Conservation (phyloP, 345 rosid species). For the Moricandia arvensis region DNA sequence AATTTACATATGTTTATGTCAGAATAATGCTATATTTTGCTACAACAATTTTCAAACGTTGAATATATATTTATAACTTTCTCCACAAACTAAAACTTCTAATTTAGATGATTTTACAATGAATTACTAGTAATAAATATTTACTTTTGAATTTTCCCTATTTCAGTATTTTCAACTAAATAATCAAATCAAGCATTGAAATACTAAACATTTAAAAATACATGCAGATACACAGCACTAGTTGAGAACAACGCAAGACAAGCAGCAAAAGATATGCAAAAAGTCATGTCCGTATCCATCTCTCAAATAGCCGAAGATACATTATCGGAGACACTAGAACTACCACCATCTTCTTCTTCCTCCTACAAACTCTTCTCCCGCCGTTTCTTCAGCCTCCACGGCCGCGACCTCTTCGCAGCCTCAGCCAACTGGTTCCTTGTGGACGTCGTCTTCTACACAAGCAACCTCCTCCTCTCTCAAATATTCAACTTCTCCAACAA, state of each 20-base stretch:
- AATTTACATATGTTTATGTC: neutral
- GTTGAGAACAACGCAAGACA: constrained; percentile 63
- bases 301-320: constrained; percentile 49
- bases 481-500: constrained; percentile 36
- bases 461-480: constrained; percentile 63
- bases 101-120: neutral
- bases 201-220: neutral
- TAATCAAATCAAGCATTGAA: neutral
- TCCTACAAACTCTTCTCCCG: constrained; percentile 55
- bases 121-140: neutral
- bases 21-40: neutral
- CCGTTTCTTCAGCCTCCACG: constrained; percentile 59
- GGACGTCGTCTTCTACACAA: constrained; percentile 64
- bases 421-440: constrained; percentile 63
- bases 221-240: constrained; percentile 66
- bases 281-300: constrained; percentile 52
- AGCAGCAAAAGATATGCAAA: constrained; percentile 70
- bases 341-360: constrained; percentile 32
- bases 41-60: neutral
- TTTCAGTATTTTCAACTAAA: neutral
- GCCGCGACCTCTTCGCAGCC: constrained; percentile 62
- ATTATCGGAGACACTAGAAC: constrained; percentile 3
- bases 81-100: neutral
- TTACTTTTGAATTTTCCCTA: neutral
- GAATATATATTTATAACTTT: neutral